Base-by-base conservation (phyloP, 371 early-diverging fungal genomes). In the Mortierella sp. region DNA sequence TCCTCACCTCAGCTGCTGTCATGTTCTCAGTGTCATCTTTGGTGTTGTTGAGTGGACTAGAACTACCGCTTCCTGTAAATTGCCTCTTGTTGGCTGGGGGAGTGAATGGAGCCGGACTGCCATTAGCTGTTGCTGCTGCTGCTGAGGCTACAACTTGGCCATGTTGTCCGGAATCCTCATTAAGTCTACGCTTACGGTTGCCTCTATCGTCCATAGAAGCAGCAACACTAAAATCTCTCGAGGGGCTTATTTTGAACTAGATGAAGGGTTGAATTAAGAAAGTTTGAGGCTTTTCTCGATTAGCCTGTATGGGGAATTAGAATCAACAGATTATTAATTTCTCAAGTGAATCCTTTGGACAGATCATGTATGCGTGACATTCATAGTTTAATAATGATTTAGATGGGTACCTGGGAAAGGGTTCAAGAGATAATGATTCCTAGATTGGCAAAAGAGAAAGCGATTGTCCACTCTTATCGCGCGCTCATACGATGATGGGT, bases 141-240 rank as follows among this genome's bases (percentile, higher is more conserved):
- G 73, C 47, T 65, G 59, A 55, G 1, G 66, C 4, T 24, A 64
- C 59, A 60, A 63, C 55, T 45, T 66, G 76, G 5, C 61, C 38
- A n/a, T 72, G 73, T 38, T 45, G 28, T 32, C 63, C 71, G 13
- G 36, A 43, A 4, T 78, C 79, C 52, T 78, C 79, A 16, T 70
- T 63, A 58, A 70, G 79, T 16, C 70, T 69, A 55, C 79, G 79
- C 71, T 78, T 78, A 52, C 74, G 73, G 59, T 61, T 73, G 67
- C 78, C 60, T 70, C 73, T 73, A 63, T 78, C 79, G 63, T 78
- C 79, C 79, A 78, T 78, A 69, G 63, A 77, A 72, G 67, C 73
- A 66, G 66, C 45, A 13, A 47, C 22, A 47, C 19, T 13, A 11
- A 19, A n/a, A 41, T 67, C 66, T 66, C 58, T 66, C 43, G 58